Percentiles rank a stretch among this genome's conserved stretches.
These are phyloP conservation scores for Isoetes taiwanensis DNA, from an alignment of 75 land plant genomes.

Conservation along the genomic window DNA sequence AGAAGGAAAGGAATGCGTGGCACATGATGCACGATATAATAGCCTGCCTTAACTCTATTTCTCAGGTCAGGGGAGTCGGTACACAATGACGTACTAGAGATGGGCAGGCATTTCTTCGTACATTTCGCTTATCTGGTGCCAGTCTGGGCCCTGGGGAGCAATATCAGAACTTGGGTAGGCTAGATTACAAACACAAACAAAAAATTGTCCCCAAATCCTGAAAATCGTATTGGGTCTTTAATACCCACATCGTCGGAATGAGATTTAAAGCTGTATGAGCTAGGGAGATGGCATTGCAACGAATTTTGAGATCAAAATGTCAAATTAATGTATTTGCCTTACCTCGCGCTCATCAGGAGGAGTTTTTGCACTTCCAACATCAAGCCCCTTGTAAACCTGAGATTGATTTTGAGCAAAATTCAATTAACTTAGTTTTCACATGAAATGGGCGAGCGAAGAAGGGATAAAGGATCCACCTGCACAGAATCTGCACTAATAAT, in stretches of 20 bases:
- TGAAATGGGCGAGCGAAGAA: not conserved
- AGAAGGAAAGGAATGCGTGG: too few relatives aligned
- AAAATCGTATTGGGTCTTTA: not conserved
- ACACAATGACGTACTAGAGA: too few relatives aligned
- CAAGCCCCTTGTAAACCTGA: conserved; percentile 79
- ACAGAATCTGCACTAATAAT: conserved; percentile 97
- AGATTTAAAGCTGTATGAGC: too few relatives aligned
- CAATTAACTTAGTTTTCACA: not conserved
- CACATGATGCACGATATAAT: too few relatives aligned
- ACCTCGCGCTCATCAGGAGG: conserved; percentile 31
- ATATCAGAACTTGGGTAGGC: too few relatives aligned
- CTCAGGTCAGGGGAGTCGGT: too few relatives aligned
- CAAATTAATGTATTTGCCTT: conserved; percentile 6
- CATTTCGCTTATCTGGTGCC: too few relatives aligned
- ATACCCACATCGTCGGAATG: not conserved
- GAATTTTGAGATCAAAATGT: not conserved
- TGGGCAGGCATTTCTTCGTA: too few relatives aligned
- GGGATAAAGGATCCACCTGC: conserved; percentile 34
- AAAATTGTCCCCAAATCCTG: not conserved
- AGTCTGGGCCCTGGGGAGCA: too few relatives aligned
- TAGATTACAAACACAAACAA: not conserved
- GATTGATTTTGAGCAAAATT: not conserved
- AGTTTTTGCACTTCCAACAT: conserved; percentile 90
- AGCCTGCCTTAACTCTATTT: too few relatives aligned
- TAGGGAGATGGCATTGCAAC: not conserved